These are phyloP conservation scores for Rubia yunnanensis DNA, from an alignment of 257 asterid genomes.

Conservation along the genomic window DNA sequence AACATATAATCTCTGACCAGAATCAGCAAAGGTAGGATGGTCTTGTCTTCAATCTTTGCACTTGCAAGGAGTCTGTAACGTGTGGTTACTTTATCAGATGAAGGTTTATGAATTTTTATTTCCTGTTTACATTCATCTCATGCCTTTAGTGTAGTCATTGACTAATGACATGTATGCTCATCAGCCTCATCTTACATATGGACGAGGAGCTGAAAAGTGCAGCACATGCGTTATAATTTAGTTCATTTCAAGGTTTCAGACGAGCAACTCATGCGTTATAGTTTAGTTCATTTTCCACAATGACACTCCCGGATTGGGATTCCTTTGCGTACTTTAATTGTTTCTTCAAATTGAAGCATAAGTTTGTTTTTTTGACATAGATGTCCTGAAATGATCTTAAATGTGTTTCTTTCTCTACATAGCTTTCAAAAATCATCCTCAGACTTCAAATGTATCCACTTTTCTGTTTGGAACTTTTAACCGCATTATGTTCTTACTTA, in stretches of 20 bases:
- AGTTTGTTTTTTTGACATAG: not conserved
- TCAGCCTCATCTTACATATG: too few species aligned
- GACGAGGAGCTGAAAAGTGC: not conserved
- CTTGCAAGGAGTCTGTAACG: not conserved
- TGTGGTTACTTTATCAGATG: not conserved
- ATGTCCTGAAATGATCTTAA: not conserved
- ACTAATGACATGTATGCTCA: not conserved
- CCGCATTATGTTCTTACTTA: not conserved
- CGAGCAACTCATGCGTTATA: not conserved
- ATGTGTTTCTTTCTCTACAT: not conserved
- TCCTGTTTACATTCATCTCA: not conserved
- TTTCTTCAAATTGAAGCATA: not conserved
- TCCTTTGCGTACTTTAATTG: not conserved
- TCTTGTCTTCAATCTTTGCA: not conserved
- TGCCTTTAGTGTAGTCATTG: not conserved
- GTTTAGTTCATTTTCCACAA: not conserved
- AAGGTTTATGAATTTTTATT: not conserved
- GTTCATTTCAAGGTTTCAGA: not conserved
- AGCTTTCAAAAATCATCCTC: not conserved
- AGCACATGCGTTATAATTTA: not conserved
- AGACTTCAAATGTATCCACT: not conserved
- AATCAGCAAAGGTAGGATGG: not conserved
- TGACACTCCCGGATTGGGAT: not conserved
- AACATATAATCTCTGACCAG: not conserved
- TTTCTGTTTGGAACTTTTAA: not conserved